Percentiles rank a stretch among this genome's conserved stretches.
phyloP scores from a whole-genome alignment of 2,329 filamentous ascomycete genomes.

The Colletotrichum kahawae region DNA sequence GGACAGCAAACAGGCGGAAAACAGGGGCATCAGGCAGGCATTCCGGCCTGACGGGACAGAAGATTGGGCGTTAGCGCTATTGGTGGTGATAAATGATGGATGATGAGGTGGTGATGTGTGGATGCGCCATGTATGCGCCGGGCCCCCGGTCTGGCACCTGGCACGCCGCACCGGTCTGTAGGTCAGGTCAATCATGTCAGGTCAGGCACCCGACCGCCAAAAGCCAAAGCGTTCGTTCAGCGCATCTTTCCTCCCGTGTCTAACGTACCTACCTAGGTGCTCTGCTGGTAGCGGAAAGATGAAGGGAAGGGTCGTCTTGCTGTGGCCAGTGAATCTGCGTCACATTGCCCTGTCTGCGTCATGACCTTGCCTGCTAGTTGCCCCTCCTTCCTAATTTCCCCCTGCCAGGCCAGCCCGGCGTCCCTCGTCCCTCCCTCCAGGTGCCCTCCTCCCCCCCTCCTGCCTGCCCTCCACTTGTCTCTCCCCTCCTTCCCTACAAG shows the following conservation, averaged over 20 bases:
- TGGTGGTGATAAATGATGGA: constrained; percentile 12
- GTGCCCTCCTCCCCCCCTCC: constrained; percentile 26
- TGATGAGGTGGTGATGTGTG: constrained; percentile 18
- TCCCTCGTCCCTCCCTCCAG: constrained; percentile 25
- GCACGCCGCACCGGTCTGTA: background rate
- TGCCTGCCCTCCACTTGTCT: background rate
- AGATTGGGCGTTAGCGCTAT: background rate
- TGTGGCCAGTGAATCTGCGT: constrained; percentile 16
- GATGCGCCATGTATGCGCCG: background rate
- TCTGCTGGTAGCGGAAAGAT: background rate
- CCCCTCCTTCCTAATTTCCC: constrained; percentile 25
- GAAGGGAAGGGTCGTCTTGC: background rate
- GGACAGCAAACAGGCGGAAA: background rate
- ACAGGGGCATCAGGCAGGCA: constrained; percentile 1
- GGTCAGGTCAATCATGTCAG: background rate
- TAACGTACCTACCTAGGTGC: too few relatives aligned
- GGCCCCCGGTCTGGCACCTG: background rate
- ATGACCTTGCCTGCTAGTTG: constrained; percentile 18
- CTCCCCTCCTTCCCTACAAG: constrained; percentile 4
- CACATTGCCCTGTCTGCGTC: constrained; percentile 21
- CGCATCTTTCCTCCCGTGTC: background rate
- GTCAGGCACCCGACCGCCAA: background rate
- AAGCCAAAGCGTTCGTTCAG: background rate
- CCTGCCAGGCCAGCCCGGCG: constrained; percentile 8
- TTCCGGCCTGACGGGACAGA: background rate